phyloP scores from a whole-genome alignment of 129 eudicot species.

The Saposhnikovia divaricata region DNA sequence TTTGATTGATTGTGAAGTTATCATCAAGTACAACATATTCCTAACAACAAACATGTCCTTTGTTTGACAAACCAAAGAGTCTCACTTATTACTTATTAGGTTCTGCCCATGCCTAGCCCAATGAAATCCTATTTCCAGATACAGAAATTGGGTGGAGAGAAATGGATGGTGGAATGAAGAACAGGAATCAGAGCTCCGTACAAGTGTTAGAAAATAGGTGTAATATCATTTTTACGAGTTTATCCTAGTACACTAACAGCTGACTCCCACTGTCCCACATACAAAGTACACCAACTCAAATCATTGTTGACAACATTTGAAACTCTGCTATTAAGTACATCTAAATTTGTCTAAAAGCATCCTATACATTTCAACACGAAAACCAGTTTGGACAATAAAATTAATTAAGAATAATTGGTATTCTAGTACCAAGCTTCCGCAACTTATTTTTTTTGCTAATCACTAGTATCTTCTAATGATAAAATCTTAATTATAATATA shows the following conservation, averaged over 20 bases:
- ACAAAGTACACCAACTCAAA: neutral
- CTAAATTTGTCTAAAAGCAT: neutral
- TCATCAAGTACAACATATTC: too few relatives aligned
- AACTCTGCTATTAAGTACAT: neutral
- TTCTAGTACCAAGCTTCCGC: neutral
- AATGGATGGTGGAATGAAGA: slow-evolving; percentile 73
- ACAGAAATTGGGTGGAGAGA: slow-evolving; percentile 61
- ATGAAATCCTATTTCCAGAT: slow-evolving; percentile 45
- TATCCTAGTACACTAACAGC: neutral
- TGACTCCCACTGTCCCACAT: neutral
- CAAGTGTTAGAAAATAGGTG: slow-evolving; percentile 50
- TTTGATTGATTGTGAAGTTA: too few relatives aligned
- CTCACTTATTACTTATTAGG: too few relatives aligned
- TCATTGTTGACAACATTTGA: neutral
- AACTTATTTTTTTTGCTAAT: neutral
- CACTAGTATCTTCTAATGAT: neutral
- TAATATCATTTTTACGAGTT: neutral
- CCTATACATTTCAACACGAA: neutral
- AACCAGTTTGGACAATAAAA: neutral
- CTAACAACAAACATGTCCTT: too few relatives aligned
- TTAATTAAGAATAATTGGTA: neutral
- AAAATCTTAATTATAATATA: neutral
- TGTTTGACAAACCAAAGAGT: too few relatives aligned
- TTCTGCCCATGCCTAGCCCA: too few relatives aligned
- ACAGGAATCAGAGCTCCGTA: slow-evolving; percentile 42